These are phyloP conservation scores for Phytopythium vexans DNA, from an alignment of 352 stramenopile genomes.

Conservation along the genomic window DNA sequence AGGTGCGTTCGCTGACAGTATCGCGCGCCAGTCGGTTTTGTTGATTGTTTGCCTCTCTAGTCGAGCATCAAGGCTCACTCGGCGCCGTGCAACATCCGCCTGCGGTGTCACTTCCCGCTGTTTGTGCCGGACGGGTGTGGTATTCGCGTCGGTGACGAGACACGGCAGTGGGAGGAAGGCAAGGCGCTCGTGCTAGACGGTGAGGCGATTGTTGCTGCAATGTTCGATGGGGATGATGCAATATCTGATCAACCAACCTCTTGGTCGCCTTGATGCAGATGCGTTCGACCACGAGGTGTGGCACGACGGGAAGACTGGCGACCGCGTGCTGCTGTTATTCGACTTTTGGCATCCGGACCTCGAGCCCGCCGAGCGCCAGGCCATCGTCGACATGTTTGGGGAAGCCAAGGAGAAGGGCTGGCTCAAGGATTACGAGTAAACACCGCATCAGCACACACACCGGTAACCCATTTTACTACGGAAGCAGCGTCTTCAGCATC, in stretches of 20 bases:
- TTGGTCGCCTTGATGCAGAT: conserved; percentile 22
- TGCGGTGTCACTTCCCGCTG: conserved; percentile 94
- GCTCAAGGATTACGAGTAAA: conserved; percentile 55
- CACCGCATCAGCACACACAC: too few relatives aligned
- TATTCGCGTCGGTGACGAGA: conserved; percentile 91
- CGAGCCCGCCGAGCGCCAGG: conserved; percentile 47
- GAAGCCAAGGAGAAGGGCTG: conserved; percentile 72
- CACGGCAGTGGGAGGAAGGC: conserved; percentile 72
- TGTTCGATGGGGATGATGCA: neutral
- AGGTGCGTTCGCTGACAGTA: conserved; percentile 30
- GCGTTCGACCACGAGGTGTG: conserved; percentile 84
- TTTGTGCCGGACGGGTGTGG: conserved; percentile 87
- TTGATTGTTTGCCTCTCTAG: conserved; percentile 9
- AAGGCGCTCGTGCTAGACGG: conserved; percentile 81
- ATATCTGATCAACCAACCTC: too few relatives aligned
- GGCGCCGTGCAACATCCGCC: conserved; percentile 93
- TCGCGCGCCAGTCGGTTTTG: neutral
- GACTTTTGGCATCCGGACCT: conserved; percentile 80
- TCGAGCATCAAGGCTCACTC: conserved; percentile 92
- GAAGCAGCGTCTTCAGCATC: too few relatives aligned
- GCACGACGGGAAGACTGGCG: conserved; percentile 55
- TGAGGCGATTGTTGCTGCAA: conserved; percentile 11
- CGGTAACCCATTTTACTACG: too few relatives aligned
- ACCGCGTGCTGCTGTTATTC: conserved; percentile 86
- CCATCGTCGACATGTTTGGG: conserved; percentile 69